A percentile compares a stretch with the other conserved stretches of the same genome.
phyloP scores from a whole-genome alignment of 306 rosid genomes.

The Sicyos baderoa region DNA sequence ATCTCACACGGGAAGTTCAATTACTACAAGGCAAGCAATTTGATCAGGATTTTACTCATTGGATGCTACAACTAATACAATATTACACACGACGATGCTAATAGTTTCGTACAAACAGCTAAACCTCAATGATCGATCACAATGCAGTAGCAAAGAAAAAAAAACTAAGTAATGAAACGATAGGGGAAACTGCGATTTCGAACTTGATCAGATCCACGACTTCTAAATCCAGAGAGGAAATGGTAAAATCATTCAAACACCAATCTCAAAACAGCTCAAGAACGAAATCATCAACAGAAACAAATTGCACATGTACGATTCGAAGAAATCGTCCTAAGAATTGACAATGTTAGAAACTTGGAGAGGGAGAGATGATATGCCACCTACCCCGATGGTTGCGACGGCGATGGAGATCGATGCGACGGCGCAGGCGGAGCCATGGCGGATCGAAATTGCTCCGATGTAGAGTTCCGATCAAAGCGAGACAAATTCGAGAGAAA shows the following conservation, averaged over 20 bases:
- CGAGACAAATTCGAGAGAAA: conserved; percentile 16
- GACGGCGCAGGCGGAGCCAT: conserved; percentile 93
- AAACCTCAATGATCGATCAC: background rate
- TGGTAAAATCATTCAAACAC: background rate
- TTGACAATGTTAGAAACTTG: conserved; percentile 8
- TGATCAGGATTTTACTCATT: background rate
- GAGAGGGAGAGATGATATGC: conserved; percentile 14
- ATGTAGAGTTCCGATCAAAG: conserved; percentile 1
- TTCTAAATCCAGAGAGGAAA: conserved; percentile 5
- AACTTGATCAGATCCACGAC: conserved; percentile 13
- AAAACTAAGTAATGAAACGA: background rate
- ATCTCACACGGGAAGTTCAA: background rate
- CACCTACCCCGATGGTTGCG: conserved; percentile 93
- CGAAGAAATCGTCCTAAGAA: background rate
- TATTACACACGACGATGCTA: background rate
- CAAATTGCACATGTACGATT: background rate
- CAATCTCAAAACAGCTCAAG: conserved; percentile 3
- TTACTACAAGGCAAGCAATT: background rate
- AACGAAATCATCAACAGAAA: background rate
- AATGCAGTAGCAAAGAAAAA: background rate
- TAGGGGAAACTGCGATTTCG: background rate
- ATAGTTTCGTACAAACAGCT: background rate
- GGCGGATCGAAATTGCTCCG: conserved; percentile 25
- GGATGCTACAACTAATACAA: background rate
- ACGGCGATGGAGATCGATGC: conserved; percentile 81